Conservation (phyloP, 2,329 filamentous ascomycete species). For the Fusarium agapanthi region DNA sequence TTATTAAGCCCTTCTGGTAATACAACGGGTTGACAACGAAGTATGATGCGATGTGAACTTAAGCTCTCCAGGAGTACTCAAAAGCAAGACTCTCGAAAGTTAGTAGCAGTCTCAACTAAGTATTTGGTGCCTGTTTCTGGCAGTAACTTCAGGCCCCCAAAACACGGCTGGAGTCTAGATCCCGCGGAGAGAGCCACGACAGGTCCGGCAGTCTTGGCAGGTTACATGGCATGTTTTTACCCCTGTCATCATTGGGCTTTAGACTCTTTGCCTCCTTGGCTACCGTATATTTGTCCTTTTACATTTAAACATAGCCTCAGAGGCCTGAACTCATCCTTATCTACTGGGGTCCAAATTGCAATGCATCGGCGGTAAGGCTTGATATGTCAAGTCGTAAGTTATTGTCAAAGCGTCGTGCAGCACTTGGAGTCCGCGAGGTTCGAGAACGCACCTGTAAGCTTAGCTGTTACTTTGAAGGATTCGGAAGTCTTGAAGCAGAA, state of each 20-base stretch:
- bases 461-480: rapidly evolving
- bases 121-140: too few relatives aligned
- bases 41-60: too few relatives aligned
- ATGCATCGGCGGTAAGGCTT: background rate
- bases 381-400: background rate
- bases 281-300: background rate
- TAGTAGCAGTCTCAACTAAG: background rate
- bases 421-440: background rate
- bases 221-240: background rate
- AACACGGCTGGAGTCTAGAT: background rate
- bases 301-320: too few relatives aligned
- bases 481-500: background rate
- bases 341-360: background rate
- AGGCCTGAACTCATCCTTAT: background rate
- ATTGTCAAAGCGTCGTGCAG: background rate
- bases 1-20: too few relatives aligned
- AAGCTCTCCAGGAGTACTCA: too few relatives aligned
- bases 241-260: background rate
- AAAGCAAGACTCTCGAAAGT: too few relatives aligned
- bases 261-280: background rate
- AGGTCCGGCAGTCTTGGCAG: background rate
- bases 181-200: background rate
- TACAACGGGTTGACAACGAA: too few relatives aligned
- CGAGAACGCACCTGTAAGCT: background rate
- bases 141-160: background rate